Base-by-base conservation (phyloP, 2,329 filamentous ascomycete species). In the Sporothrix phasma region DNA sequence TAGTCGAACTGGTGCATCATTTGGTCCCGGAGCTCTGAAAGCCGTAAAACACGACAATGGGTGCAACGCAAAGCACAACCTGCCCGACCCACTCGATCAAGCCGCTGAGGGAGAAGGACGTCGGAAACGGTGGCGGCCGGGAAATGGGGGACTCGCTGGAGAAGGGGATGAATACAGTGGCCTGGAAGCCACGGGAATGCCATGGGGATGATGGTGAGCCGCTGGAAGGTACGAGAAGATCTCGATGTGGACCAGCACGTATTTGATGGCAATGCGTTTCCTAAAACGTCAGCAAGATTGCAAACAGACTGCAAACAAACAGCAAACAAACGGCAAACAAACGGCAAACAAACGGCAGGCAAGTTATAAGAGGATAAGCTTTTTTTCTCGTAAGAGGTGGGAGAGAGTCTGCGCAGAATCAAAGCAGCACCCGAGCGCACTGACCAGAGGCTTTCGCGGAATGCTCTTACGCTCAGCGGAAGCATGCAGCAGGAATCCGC, bases 81-180 rank as follows among this genome's bases (percentile, higher is more conserved):
- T 74, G 72, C 3, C 77, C 77, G 0, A 75, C 19, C 80, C 82
- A 85, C 26, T 70, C 68, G 2, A 75, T 63, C 4, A 84, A 15
- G 77, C 77, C 4, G 72, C 66, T 3, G 71, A 63, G 10, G 72
- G 76, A 45, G 19, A 81, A 70, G 2, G 76, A 74, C 3, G 73
- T 66, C 0, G 76, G 75, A 0, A 76, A 72, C 2, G 79, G 77
- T 1, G 81, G 81, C 0, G 79, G 71, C 1, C 74, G 71, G 31
- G 84, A 79, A 0, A 81, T 81, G 0, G 82, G 85, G 13, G 76
- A 72, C 7, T 73, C 69, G 13, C 59, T n/a, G 15, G 80, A 79
- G 56, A 84, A 85, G 0, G 83, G 83, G 19, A 85, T 69, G 67
- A 84, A 70, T 80, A 86, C 5, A 71, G 74, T 43, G 74, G 73